phyloP scores from a whole-genome alignment of 768 basidiomycete genomes.

The Podaxis rugospora region DNA sequence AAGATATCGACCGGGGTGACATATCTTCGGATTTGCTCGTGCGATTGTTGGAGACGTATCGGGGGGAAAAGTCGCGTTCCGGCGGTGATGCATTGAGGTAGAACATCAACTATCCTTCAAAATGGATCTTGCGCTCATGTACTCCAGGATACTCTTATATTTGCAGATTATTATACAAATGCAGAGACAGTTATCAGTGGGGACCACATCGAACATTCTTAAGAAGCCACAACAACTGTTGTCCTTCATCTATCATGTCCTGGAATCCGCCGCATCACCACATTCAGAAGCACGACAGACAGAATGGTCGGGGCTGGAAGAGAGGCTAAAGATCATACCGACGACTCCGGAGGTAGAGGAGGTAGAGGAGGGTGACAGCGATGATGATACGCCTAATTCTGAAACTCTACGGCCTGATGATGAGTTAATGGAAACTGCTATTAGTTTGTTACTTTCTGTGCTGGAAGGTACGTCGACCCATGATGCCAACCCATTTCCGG shows the following conservation, averaged over 20 bases:
- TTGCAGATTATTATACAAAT: slow-evolving; percentile 82
- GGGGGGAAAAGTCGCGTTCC: slow-evolving; percentile 30
- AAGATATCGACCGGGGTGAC: slow-evolving; percentile 61
- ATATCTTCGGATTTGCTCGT: slow-evolving; percentile 74
- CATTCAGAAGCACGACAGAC: slow-evolving; percentile 19
- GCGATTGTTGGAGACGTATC: slow-evolving; percentile 67
- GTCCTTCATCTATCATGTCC: slow-evolving; percentile 76
- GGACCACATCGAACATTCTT: slow-evolving; percentile 52
- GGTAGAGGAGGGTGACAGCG: slow-evolving; percentile 50
- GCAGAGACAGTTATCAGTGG: slow-evolving; percentile 61
- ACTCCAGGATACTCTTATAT: slow-evolving; percentile 57
- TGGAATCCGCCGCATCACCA: slow-evolving; percentile 41
- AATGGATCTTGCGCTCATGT: neutral
- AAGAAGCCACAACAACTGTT: slow-evolving; percentile 69
- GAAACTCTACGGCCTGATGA: slow-evolving; percentile 41
- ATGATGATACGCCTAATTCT: slow-evolving; percentile 46
- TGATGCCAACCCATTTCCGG: neutral
- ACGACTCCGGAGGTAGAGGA: slow-evolving; percentile 35
- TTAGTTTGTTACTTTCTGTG: slow-evolving; percentile 78
- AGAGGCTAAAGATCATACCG: slow-evolving; percentile 22
- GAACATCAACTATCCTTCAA: slow-evolving; percentile 9
- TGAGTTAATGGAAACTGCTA: slow-evolving; percentile 71
- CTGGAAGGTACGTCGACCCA: slow-evolving; percentile 65
- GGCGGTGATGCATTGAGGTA: slow-evolving; percentile 53
- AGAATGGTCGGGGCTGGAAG: slow-evolving; percentile 4